phyloP scores from a whole-genome alignment of 345 rosid species.

The Brassica incana region DNA sequence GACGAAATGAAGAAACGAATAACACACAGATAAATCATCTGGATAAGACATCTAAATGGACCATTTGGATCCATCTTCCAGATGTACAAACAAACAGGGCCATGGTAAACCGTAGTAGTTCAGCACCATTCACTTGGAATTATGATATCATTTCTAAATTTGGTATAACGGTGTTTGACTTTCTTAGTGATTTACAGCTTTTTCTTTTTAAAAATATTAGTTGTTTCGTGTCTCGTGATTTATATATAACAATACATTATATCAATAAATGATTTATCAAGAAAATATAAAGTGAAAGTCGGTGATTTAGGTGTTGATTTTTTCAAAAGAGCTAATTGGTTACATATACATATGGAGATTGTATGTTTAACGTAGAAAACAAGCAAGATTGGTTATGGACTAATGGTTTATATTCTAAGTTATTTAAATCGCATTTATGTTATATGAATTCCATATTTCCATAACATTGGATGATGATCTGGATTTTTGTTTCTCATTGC shows the following conservation, averaged over 20 bases:
- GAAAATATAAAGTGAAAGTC: constrained; percentile 11
- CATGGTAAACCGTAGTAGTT: constrained; percentile 13
- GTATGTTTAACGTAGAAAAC: background rate
- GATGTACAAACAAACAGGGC: no score
- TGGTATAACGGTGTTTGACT: constrained; percentile 37
- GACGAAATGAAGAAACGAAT: no score
- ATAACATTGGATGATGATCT: background rate
- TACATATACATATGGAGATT: background rate
- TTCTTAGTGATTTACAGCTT: background rate
- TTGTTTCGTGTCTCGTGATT: background rate
- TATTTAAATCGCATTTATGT: background rate
- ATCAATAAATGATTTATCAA: background rate
- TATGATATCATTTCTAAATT: constrained; percentile 18
- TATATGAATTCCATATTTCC: background rate
- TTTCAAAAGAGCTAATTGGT: background rate
- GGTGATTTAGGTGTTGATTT: constrained; percentile 25
- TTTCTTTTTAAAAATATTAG: background rate
- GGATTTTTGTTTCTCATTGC: background rate
- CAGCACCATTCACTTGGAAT: constrained; percentile 7
- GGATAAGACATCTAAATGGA: no score
- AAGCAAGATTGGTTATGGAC: background rate
- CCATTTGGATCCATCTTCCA: no score
- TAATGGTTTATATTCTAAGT: background rate
- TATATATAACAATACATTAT: background rate
- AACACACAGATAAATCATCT: no score